Base-by-base conservation (phyloP, 1,284 basidiomycete genomes). In the Cryptococcus amylolentus region DNA sequence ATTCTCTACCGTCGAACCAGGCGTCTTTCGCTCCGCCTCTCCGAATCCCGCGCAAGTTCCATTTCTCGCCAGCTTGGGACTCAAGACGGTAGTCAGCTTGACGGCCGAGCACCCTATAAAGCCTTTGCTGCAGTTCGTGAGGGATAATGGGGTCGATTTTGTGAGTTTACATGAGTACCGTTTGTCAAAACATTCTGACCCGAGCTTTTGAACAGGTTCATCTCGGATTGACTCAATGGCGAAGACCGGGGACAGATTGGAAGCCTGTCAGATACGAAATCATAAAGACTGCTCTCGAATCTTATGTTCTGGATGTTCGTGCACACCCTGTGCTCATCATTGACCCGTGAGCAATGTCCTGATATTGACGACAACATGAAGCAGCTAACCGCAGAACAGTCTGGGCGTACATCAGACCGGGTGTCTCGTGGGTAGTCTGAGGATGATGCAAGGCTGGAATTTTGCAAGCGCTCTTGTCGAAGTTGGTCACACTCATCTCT, bases 391-490 rank as follows among this genome's bases (percentile, higher is more conserved):
- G 35, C 20, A 14, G 37, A 12, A 14, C 49, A 77, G 75, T 7
- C 53, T 75, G 7, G 75, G 75, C 3, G 73, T 77, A 43, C 75
- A 77, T 64, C 73, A 76, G 51, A 73, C 69, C 4, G 75, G 75
- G 23, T 69, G 73, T 53, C 67, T 75, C 9, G 65, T 74, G 16
- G 75, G 75, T 0, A 68, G 71, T 38, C 60, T 77, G 51, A 59
- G 75, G 14, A 52, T 66, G 5, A 65, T 77, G 62, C 73, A 77
- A 54, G 67, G 68, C 1, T 77, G 75, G 75, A 77, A 76, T 62
- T 77, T 77, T 65, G 73, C 75, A 20, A 68, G 67, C 6, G 67
- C 63, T 4, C 59, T 76, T 9, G 62, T 71, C 9, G 75, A 77
- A 65, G 73, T 75, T 53, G 45, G 68, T 53, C 18, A 14, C 3